Base-by-base conservation (phyloP, 768 basidiomycete species). In the Leccinum imitatum region DNA sequence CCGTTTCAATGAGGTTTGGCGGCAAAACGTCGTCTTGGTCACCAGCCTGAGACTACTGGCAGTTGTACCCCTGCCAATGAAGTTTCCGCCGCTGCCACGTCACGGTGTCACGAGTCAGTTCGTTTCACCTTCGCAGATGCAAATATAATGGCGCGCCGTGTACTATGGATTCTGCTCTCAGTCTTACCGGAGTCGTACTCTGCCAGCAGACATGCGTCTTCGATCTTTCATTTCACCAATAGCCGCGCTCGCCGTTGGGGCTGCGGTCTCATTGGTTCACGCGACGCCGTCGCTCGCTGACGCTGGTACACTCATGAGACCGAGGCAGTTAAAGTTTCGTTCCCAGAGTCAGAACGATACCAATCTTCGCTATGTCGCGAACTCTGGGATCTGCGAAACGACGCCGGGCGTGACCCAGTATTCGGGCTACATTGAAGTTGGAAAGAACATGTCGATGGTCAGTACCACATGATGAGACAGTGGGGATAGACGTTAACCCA, bases 301-400 rank as follows among this genome's bases (percentile, higher is more conserved):
- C 13, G 6, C 14, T 17, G 15, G 3, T 15, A 37, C 37, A 37
- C 15, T 37, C 15, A 6, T 23, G 14, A 25, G 13, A 25, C 3
- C 59, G 21, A 17, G 9, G 25, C 57, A 50, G 2, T 1, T 47
- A 9, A n/a, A n/a, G 1, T 63, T 71, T 51, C 59, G n/a, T 13
- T 73, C 66, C 8, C 46, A 63, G 50, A 51, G 47, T n/a, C 63
- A 66, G n/a, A 41, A 61, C 3, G 70, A 72, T 47, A 67, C 68
- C 11, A 67, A 59, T 17, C 63, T 87, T 5, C 79, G 82, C 9
- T 85, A 79, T 69, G 78, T 86, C 17, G 72, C 76, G 4, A 78
- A 87, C 63, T 87, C 86, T 2, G 85, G 84, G 0, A 76, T 87
- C 4, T 87, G 86, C 63, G 86, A 89, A 67, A 87, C 85, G 9